Evolutionary conservation across 1,139 yeast genomes (phyloP).

Genomic region (Kurtzmaniella natalensis): DNA sequence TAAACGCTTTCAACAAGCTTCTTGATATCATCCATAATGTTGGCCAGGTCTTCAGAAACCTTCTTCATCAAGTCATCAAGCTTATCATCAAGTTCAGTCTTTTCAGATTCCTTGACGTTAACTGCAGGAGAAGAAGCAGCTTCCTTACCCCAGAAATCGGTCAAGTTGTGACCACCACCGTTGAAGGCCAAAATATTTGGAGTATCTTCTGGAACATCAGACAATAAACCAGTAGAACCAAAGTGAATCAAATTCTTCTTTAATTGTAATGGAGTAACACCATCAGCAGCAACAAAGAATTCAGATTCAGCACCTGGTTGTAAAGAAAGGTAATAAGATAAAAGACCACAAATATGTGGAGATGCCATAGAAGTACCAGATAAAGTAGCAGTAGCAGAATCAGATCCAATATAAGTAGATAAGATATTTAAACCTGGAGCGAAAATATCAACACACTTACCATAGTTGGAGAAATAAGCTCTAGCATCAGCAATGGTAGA

Average conservation of each 20-base stretch:
- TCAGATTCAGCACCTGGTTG: conserved; percentile 84
- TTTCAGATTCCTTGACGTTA: not conserved
- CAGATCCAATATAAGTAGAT: conserved; percentile 85
- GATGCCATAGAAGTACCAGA: conserved; percentile 99
- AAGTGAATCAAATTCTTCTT: conserved; percentile 81
- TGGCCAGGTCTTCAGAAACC: conserved; percentile 15
- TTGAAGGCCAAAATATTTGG: conserved; percentile 89
- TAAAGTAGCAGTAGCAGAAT: conserved; percentile 78
- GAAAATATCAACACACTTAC: conserved; percentile 79
- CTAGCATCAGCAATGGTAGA: conserved; percentile 69
- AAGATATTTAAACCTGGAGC: conserved; percentile 82
- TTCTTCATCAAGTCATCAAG: conserved; percentile 18
- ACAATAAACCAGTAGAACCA: conserved; percentile 66
- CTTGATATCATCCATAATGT: conserved; percentile 18
- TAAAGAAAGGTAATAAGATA: conserved; percentile 83
- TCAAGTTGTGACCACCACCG: conserved; percentile 84
- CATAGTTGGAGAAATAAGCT: conserved; percentile 80
- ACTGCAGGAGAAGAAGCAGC: conserved; percentile 4
- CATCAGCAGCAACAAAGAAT: conserved; percentile 51
- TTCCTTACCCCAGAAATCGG: conserved; percentile 56
- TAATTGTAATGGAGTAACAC: conserved; percentile 78
- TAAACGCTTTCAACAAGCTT: not conserved
- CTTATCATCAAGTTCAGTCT: conserved; percentile 12
- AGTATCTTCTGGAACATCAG: conserved; percentile 75
- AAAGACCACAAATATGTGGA: conserved; percentile 91